Evolutionary conservation across 1,284 basidiomycete species (phyloP), one percentile per base, ranked within the genome.

Genomic region (Sporisorium reilianum): DNA sequence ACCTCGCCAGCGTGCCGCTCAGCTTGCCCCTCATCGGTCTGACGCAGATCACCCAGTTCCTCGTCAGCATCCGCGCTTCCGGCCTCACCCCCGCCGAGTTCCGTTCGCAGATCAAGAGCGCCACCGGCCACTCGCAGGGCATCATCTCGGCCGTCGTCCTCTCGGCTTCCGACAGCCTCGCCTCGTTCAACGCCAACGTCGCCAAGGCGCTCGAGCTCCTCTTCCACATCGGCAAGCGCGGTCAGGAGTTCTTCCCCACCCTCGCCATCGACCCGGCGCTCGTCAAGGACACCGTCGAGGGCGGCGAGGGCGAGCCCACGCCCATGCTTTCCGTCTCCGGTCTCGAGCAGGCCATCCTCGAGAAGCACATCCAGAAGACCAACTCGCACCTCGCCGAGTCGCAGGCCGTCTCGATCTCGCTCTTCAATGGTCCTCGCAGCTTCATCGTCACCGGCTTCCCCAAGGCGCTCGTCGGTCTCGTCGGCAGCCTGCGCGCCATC

Each of bases 51-150:
- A 89, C 91, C 8, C 96, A 98, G 85, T 99, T 97, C 86, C 88
- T 97, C 71, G 88, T 92, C 59, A 89, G 91, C 26, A 92, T 91
- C 83, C 91, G 90, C 55, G 90, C 92, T 58, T 87, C 90, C 26
- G 90, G 90, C 60, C 86, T 95, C 48, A 89, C 89, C 16, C 95
- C 95, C 0, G 92, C 90, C 20, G 90, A 95, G 80, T 89, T 97
- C 84, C 90, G 92, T 54, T 86, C 88, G 49, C 89, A 89, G 60
- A 89, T 97, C 74, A 88, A 90, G 32, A 96, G 95, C 55, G 90
- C 94, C 6, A 98, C 96, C 12, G 96, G 96, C 49, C 96, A 99
- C 87, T 97, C 94, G 8, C 96, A 98, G 86, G 97, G 96, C 76
- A 90, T 99, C 77, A 91, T 97, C 61, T 94, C 95, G 22, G 96